These are phyloP conservation scores for Gleditsia sinensis DNA, from an alignment of 306 rosid genomes.

Conservation along the genomic window DNA sequence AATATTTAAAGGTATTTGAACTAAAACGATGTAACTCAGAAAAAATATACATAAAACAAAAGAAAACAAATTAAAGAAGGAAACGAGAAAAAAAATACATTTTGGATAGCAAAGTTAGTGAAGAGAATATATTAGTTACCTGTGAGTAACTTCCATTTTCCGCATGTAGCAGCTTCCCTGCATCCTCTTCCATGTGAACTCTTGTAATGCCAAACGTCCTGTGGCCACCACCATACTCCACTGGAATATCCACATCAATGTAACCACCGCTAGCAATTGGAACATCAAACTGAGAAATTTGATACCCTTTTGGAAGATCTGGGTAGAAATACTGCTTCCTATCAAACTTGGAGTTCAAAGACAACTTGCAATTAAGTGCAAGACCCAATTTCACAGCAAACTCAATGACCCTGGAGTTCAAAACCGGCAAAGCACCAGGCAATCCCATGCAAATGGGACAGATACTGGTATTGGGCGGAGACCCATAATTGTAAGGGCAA, in stretches of 20 bases:
- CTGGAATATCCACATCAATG: conserved; percentile 80
- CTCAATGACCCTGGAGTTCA: conserved; percentile 76
- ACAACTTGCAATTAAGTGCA: conserved; percentile 84
- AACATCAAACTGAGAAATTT: conserved; percentile 93
- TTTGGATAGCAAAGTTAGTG: conserved; percentile 4
- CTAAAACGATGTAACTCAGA: background rate
- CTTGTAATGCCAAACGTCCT: conserved; percentile 90
- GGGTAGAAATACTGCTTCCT: conserved; percentile 96
- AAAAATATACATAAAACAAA: background rate
- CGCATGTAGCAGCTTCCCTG: conserved; percentile 87
- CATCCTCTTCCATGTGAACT: conserved; percentile 99
- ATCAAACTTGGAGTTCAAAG: conserved; percentile 86
- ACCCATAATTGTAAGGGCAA: conserved; percentile 82
- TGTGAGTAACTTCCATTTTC: conserved; percentile 80
- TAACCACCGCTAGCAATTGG: conserved; percentile 82
- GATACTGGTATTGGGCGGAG: conserved; percentile 67
- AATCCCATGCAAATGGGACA: conserved; percentile 97
- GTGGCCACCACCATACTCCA: conserved; percentile 92
- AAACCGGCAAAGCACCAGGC: conserved; percentile 89
- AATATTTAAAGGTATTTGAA: background rate
- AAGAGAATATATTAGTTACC: conserved; percentile 43
- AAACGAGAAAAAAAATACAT: background rate
- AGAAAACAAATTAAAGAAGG: background rate
- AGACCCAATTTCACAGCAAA: conserved; percentile 79
- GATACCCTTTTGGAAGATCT: conserved; percentile 96